Base-by-base conservation (phyloP, 2,329 filamentous ascomycete species). In the Fusarium devonianum region DNA sequence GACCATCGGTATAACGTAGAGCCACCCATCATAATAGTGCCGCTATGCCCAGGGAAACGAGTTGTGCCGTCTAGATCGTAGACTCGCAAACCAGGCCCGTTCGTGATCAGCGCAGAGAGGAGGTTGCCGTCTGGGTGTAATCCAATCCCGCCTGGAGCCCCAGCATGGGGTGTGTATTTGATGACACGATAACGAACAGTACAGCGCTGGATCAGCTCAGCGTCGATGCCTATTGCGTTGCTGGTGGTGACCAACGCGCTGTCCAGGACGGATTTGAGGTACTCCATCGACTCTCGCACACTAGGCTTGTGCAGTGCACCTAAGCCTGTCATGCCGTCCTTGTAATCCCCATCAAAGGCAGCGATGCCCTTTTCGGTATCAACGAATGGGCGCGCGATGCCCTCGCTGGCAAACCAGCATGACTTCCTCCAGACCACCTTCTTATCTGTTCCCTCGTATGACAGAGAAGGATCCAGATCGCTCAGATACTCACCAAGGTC, bases 371-470 rank as follows among this genome's bases (percentile, higher is more conserved):
- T 9, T 16, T 54, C 42, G 1, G 49, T 25, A n/a, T 54, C 28
- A 1, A 53, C 4, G 2, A 54, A 53, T 6, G 42, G 51, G 18
- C 48, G 42, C 0, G 36, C 51, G 2, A 54, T 53, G 0, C 49
- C 51, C 5, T 54, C 36, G 2, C 51, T 54, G 1, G 51, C 49
- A 3, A 54, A 41, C 49, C 49, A 53, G 12, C 51, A 54, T 0
- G 51, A 53, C 16, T 54, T 49, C 14, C 51, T 21, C 51, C 51
- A 53, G 3, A 38, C 35, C 0, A 53, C 49, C 7, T 53, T 54
- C 33, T 54, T 54, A 2, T 54, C 49, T 0, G 42, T 54, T 4
- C 51, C 51, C 5, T 54, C 49, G 12, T 54, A 53, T 1, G 51
- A 54, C 7, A 53, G 29, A 0, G 49, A 53, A 7, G 22, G 49